These are phyloP conservation scores for Wickerhamiella azyma DNA, from an alignment of 805 yeast species.

Conservation along the genomic window DNA sequence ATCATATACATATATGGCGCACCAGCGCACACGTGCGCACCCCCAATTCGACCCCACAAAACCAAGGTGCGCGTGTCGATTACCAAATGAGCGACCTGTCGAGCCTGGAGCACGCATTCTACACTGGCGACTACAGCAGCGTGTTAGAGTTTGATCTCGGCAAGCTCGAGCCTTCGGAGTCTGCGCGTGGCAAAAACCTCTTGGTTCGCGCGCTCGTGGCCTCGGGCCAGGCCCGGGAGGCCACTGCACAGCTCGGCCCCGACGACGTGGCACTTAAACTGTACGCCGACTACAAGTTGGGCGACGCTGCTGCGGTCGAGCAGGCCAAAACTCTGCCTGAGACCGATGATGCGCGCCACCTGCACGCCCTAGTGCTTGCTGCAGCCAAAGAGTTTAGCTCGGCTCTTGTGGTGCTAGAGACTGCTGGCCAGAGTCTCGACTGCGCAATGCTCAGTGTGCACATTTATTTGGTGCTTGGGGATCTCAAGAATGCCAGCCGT, in stretches of 20 bases:
- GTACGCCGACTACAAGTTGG: slow-evolving; percentile 19
- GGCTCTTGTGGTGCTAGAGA: slow-evolving; percentile 30
- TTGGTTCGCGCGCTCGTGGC: slow-evolving; percentile 28
- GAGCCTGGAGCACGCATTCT: slow-evolving; percentile 29
- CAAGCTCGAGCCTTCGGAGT: slow-evolving; percentile 17
- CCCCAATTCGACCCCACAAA: too few relatives aligned
- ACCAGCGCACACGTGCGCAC: too few relatives aligned
- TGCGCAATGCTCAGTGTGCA: slow-evolving; percentile 27
- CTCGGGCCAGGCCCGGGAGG: slow-evolving; percentile 23
- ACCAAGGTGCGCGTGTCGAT: neutral
- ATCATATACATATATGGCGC: too few relatives aligned
- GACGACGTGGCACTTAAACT: slow-evolving; percentile 18
- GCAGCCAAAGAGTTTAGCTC: slow-evolving; percentile 30
- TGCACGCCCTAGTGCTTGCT: slow-evolving; percentile 32
- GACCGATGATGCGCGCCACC: slow-evolving; percentile 25
- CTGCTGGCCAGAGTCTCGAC: slow-evolving; percentile 29
- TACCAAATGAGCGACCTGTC: slow-evolving; percentile 21
- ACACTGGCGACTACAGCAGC: slow-evolving; percentile 28
- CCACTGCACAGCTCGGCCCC: slow-evolving; percentile 21
- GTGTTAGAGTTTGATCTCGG: slow-evolving; percentile 23
- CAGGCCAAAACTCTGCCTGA: slow-evolving; percentile 14
- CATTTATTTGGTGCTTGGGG: slow-evolving; percentile 29
- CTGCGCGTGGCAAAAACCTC: slow-evolving; percentile 23
- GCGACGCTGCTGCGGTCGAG: slow-evolving; percentile 17
- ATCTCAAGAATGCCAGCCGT: slow-evolving; percentile 34